These are phyloP conservation scores for Arabidopsis arenosa DNA, from an alignment of 345 rosid species.

Conservation along the genomic window DNA sequence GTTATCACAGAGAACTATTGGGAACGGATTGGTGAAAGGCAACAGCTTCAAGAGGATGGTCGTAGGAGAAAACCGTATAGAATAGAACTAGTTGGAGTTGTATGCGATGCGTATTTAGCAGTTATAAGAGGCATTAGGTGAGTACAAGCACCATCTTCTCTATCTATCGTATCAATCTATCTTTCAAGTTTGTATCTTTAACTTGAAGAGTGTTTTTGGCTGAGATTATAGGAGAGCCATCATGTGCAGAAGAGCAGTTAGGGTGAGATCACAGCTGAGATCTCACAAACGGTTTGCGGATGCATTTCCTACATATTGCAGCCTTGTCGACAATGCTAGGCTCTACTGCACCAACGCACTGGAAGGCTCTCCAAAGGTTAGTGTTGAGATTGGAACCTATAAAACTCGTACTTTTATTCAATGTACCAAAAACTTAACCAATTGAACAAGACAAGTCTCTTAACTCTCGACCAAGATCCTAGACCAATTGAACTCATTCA, in stretches of 20 bases:
- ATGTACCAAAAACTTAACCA: not conserved
- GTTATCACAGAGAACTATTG: slow-evolving; percentile 78
- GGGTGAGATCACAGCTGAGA: slow-evolving; percentile 81
- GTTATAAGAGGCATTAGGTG: slow-evolving; percentile 95
- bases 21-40: slow-evolving; percentile 70
- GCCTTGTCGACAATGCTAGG: slow-evolving; percentile 82
- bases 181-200: not conserved
- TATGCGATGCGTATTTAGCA: slow-evolving; percentile 92
- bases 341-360: slow-evolving; percentile 82
- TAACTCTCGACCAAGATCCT: not conserved
- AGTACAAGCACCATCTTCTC: not conserved
- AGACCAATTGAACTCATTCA: slow-evolving; percentile 9
- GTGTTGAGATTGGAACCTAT: not conserved
- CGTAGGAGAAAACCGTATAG: slow-evolving; percentile 79
- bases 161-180: not conserved
- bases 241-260: slow-evolving; percentile 85
- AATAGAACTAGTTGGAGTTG: slow-evolving; percentile 92
- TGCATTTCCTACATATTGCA: slow-evolving; percentile 79
- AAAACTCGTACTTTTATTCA: not conserved
- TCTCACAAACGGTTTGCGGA: slow-evolving; percentile 93
- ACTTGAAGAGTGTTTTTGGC: slow-evolving; percentile 6
- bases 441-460: not conserved
- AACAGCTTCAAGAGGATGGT: slow-evolving; percentile 54
- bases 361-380: slow-evolving; percentile 85
- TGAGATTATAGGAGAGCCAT: slow-evolving; percentile 81